Evolutionary conservation across 257 asterid genomes (phyloP).

Genomic region (Mitragyna speciosa): DNA sequence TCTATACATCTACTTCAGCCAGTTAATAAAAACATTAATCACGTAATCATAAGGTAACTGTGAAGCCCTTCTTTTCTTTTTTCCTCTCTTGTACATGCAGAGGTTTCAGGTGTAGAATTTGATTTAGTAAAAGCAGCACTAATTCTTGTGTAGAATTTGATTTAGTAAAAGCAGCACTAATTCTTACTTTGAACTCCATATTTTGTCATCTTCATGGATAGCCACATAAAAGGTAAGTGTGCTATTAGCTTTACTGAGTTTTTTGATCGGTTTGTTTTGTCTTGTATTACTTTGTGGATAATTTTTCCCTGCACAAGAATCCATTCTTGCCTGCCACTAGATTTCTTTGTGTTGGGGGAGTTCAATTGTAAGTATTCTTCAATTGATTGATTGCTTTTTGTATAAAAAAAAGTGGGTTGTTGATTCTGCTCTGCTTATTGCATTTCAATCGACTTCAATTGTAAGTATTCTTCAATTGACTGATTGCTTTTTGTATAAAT

Average conservation of each 20-base stretch:
- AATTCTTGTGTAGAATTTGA: slow-evolving; percentile 19
- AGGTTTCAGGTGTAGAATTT: too few species aligned
- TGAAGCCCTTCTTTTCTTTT: too few species aligned
- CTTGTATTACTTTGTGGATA: slow-evolving; percentile 2
- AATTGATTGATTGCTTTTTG: slow-evolving; percentile 19
- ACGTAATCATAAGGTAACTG: too few species aligned
- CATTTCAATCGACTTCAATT: background rate
- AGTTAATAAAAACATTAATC: too few species aligned
- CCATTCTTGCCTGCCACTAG: slow-evolving; percentile 48
- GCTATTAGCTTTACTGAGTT: background rate
- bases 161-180: slow-evolving; percentile 10
- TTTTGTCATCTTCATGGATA: slow-evolving; percentile 23
- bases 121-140: background rate
- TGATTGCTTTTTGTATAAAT: slow-evolving; percentile 19
- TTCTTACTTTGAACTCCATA: slow-evolving; percentile 52
- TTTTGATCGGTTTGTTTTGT: slow-evolving; percentile 11
- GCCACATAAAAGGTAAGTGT: slow-evolving; percentile 10
- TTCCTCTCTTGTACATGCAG: too few species aligned
- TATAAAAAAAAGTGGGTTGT: slow-evolving; percentile 17
- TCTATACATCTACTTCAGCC: too few species aligned
- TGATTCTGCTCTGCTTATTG: slow-evolving; percentile 1
- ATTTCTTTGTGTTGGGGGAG: slow-evolving; percentile 16
- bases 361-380: slow-evolving; percentile 26
- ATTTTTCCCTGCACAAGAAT: slow-evolving; percentile 19
- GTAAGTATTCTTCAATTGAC: slow-evolving; percentile 26